These are phyloP conservation scores for Senecio squalidus DNA, from an alignment of 140 eudicot species.

Conservation along the genomic window DNA sequence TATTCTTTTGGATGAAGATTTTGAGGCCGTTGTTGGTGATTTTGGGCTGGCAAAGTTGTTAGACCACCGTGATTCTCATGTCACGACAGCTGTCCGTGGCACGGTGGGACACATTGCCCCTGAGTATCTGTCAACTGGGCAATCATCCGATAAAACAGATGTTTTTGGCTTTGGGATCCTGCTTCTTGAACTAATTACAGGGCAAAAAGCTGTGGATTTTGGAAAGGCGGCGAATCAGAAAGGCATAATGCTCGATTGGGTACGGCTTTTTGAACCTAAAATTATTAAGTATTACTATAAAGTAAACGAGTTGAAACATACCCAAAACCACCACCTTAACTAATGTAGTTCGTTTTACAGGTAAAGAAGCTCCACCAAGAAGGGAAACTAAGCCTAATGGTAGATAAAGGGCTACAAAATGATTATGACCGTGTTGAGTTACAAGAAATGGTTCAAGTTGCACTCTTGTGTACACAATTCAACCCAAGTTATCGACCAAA, in stretches of 20 bases:
- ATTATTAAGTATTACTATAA: not conserved
- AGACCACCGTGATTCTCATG: slow-evolving; percentile 88
- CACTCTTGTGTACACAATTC: slow-evolving; percentile 73
- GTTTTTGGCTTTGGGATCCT: slow-evolving; percentile 88
- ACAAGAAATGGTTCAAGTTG: slow-evolving; percentile 78
- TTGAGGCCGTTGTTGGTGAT: slow-evolving; percentile 94
- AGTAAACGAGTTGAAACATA: too few species aligned
- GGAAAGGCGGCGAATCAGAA: slow-evolving; percentile 75
- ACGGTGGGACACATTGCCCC: slow-evolving; percentile 96
- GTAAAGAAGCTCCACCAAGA: slow-evolving; percentile 76
- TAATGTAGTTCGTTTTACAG: slow-evolving; percentile 31
- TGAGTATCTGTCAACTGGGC: slow-evolving; percentile 79
- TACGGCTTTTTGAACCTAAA: slow-evolving; percentile 22
- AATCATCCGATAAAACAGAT: slow-evolving; percentile 86
- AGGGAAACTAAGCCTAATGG: slow-evolving; percentile 56
- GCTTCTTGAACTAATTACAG: slow-evolving; percentile 83
- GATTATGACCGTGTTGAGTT: slow-evolving; percentile 56
- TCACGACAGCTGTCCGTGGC: slow-evolving; percentile 91
- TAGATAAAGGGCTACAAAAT: slow-evolving; percentile 53
- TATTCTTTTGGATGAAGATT: slow-evolving; percentile 81
- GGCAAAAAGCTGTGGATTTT: slow-evolving; percentile 79
- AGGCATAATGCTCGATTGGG: slow-evolving; percentile 91
- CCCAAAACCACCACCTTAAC: too few species aligned
- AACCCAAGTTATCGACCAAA: slow-evolving; percentile 69
- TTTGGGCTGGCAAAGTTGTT: slow-evolving; percentile 85